These are phyloP conservation scores for Eucalyptus tenuipes DNA, from an alignment of 345 rosid genomes.

Conservation along the genomic window DNA sequence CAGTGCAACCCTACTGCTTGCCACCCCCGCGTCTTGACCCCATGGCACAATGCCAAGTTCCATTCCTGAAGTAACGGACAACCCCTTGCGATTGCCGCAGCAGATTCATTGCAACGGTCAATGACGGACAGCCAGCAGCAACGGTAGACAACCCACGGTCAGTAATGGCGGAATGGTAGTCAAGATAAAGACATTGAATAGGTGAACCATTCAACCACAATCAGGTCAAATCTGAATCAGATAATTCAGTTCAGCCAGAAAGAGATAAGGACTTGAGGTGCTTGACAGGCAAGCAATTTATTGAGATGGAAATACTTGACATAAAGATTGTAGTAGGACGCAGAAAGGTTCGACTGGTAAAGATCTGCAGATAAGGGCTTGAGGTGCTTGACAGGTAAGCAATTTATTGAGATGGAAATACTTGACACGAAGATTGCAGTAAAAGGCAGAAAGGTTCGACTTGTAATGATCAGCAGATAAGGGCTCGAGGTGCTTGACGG, in stretches of 20 bases:
- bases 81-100: constrained; percentile 53
- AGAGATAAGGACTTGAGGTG: constrained; percentile 41
- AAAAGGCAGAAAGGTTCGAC: constrained; percentile 38
- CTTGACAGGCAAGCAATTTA: constrained; percentile 46
- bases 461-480: constrained; percentile 35
- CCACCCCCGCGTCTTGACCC: constrained; percentile 48
- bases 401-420: constrained; percentile 36
- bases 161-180: constrained; percentile 53
- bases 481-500: constrained; percentile 31
- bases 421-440: constrained; percentile 4
- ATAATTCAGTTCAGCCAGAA: constrained; percentile 48
- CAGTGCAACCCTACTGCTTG: constrained; percentile 41
- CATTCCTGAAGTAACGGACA: constrained; percentile 64
- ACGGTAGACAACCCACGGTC: constrained; percentile 41
- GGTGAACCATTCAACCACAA: constrained; percentile 34
- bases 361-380: neutral
- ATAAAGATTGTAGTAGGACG: constrained; percentile 1
- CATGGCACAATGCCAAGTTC: constrained; percentile 58
- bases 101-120: constrained; percentile 28
- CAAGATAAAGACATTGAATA: constrained; percentile 38
- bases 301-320: constrained; percentile 28
- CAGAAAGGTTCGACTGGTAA: constrained; percentile 48
- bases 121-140: constrained; percentile 35
- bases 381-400: constrained; percentile 43
- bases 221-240: constrained; percentile 40